Base-by-base conservation (phyloP, 352 stramenopile species). In the Lagenidium sp. region DNA sequence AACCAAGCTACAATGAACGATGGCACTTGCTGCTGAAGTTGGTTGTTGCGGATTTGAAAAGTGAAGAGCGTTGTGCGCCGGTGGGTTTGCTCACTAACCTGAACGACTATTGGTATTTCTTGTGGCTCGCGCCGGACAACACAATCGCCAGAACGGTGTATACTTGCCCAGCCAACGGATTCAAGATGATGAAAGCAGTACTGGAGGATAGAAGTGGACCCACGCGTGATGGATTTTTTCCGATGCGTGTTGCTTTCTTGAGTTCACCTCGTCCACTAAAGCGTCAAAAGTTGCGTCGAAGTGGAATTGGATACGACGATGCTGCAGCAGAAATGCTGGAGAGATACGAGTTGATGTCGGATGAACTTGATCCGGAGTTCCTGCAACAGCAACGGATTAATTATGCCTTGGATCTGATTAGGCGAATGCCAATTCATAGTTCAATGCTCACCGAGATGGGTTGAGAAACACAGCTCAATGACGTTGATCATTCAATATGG, bases 51-150 rank as follows among this genome's bases (percentile, higher is more conserved):
- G 43, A 53, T 49, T 44, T 53, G 43, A 53, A 55, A 41, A 53
- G 29, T 45, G 43, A 58, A 35, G 16, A 12, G n/a, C 22, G 30
- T 28, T 44, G 50, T 57, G 50, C 50, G 47, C 50, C 42, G 37
- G 39, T 57, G 13, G 50, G 43, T 21, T 49, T 49, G 44, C 43
- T 58, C 43, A 53, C 31, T 13, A 58, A 53, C 44, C 34, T 58
- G 43, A 53, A 49, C 20, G 44, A 58, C 24, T 53, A 49, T 22
- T 58, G 44, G 43, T 49, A 48, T 44, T 58, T 58, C 44, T 35
- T 48, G 38, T 58, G 43, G 43, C n/a, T 53, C 53, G 53, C 42
- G 44, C 7, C 43, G 30, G 24, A 48, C 22, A 36, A 39, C 38
- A 41, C 47, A 34, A 53, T 58, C 19, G 39, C 37, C 16, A 53